Conservation (phyloP, 345 rosid species). For the Pseudoturritis turrita region DNA sequence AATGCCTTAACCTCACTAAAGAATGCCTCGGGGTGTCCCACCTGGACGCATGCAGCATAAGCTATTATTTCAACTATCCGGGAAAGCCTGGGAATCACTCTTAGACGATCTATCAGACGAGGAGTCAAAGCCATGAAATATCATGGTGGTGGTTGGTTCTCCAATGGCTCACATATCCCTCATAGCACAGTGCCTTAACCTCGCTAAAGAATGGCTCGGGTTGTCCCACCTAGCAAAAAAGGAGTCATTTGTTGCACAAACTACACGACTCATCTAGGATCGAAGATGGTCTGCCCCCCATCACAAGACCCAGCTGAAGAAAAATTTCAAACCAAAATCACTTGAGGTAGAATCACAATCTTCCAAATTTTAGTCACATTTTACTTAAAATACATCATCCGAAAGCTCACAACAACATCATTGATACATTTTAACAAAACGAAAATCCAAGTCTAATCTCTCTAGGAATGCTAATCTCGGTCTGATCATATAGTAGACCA, state of each 20-base stretch:
- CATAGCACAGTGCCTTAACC: slow-evolving; percentile 66
- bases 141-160: slow-evolving; percentile 51
- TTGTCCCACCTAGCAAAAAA: slow-evolving; percentile 45
- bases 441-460: too few species aligned
- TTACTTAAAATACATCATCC: background rate
- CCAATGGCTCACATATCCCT: slow-evolving; percentile 52
- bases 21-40: slow-evolving; percentile 62
- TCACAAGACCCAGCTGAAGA: slow-evolving; percentile 59
- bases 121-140: slow-evolving; percentile 43
- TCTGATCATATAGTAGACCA: too few species aligned
- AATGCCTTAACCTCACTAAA: slow-evolving; percentile 61
- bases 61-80: too few species aligned
- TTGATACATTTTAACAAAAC: background rate
- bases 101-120: slow-evolving; percentile 44
- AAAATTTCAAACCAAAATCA: slow-evolving; percentile 32
- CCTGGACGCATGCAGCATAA: slow-evolving; percentile 53
- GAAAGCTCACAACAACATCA: background rate
- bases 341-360: background rate
- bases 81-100: slow-evolving; percentile 59
- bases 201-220: slow-evolving; percentile 58
- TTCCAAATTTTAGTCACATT: background rate
- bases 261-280: slow-evolving; percentile 86
- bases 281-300: slow-evolving; percentile 88
- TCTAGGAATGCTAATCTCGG: too few species aligned
- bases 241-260: slow-evolving; percentile 75